Conservation (phyloP, 2,329 filamentous ascomycete genomes). For the Aspergillus tamarii region DNA sequence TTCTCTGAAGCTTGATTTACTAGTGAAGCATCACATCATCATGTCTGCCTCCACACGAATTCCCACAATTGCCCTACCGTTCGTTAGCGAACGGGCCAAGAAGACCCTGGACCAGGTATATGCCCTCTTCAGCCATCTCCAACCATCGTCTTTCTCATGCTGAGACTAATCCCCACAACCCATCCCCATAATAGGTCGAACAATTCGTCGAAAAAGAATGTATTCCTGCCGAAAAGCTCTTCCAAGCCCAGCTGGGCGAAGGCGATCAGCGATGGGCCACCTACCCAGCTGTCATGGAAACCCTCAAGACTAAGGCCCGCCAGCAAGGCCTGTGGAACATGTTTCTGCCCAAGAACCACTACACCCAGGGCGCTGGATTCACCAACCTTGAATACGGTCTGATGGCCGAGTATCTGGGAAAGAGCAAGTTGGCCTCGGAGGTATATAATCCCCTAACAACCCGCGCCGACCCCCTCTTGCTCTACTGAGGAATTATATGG, state of each 20-base stretch:
- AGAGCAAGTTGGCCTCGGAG: slow-evolving; percentile 79
- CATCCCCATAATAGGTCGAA: slow-evolving; percentile 64
- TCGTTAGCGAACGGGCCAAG: slow-evolving; percentile 82
- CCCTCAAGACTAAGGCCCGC: slow-evolving; percentile 82
- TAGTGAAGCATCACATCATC: slow-evolving; percentile 15
- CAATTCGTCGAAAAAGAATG: slow-evolving; percentile 98
- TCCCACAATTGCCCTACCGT: slow-evolving; percentile 60
- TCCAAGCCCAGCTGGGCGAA: slow-evolving; percentile 76
- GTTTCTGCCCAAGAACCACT: slow-evolving; percentile 94
- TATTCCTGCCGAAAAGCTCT: slow-evolving; percentile 80
- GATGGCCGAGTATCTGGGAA: slow-evolving; percentile 95
- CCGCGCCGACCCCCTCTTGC: neutral
- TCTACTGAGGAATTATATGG: neutral
- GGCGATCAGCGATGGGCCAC: slow-evolving; percentile 77
- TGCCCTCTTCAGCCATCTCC: slow-evolving; percentile 19
- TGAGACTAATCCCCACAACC: neutral
- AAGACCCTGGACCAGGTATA: slow-evolving; percentile 77
- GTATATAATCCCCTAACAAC: slow-evolving; percentile 29
- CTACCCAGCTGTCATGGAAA: slow-evolving; percentile 81
- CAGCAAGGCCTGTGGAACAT: slow-evolving; percentile 95
- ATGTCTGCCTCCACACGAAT: slow-evolving; percentile 59
- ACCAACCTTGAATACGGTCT: slow-evolving; percentile 95
- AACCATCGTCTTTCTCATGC: neutral
- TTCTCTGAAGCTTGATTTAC: neutral
- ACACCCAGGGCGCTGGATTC: slow-evolving; percentile 92